A percentile compares a stretch with the other conserved stretches of the same genome.
phyloP scores from a whole-genome alignment of 2,329 filamentous ascomycete genomes.

The Alternaria triticimaculans region DNA sequence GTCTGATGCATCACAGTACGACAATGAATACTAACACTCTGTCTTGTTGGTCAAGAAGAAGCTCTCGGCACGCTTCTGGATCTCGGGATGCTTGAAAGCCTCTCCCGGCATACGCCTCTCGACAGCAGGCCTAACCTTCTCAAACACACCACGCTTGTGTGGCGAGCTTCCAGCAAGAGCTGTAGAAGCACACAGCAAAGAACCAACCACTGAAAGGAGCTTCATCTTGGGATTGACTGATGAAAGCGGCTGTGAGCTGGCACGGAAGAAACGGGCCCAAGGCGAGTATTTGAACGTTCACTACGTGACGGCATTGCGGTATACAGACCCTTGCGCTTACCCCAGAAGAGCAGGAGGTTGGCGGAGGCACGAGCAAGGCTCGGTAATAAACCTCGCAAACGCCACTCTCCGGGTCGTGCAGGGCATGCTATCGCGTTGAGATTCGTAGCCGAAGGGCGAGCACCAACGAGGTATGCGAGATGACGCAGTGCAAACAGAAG shows the following conservation, averaged over 20 bases:
- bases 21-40: slow-evolving; percentile 25
- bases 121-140: slow-evolving; percentile 31
- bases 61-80: slow-evolving; percentile 43
- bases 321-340: slow-evolving; percentile 17
- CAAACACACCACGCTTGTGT: slow-evolving; percentile 36
- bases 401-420: background rate
- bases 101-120: slow-evolving; percentile 37
- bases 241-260: slow-evolving; percentile 10
- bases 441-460: slow-evolving; percentile 1
- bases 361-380: background rate
- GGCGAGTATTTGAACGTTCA: slow-evolving; percentile 27
- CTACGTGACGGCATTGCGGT: slow-evolving; percentile 16
- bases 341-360: slow-evolving; percentile 27
- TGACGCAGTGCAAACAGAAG: slow-evolving; percentile 13
- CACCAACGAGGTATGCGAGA: background rate
- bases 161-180: slow-evolving; percentile 37
- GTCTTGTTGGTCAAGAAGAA: slow-evolving; percentile 45
- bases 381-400: slow-evolving; percentile 1
- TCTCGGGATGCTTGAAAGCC: slow-evolving; percentile 40
- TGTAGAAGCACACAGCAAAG: slow-evolving; percentile 40
- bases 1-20: too few species aligned
- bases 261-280: background rate
- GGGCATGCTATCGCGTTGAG: slow-evolving; percentile 7
- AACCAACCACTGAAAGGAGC: slow-evolving; percentile 35
- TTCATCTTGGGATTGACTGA: slow-evolving; percentile 37